Base-by-base conservation (phyloP, 495 filamentous ascomycete species). In the Venustampulla echinocandica region DNA sequence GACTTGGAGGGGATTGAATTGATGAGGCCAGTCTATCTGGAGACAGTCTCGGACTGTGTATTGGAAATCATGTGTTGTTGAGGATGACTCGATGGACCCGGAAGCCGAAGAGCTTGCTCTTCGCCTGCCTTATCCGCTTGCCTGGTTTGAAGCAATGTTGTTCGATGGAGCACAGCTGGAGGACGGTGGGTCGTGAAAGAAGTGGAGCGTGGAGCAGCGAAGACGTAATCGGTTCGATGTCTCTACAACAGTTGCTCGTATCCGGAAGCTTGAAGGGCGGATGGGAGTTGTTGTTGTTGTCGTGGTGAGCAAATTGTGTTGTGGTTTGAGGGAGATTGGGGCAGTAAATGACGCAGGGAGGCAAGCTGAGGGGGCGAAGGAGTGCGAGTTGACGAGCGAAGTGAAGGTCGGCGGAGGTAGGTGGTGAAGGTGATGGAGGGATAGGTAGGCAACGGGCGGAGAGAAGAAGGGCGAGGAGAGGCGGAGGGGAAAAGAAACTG, bases 61-160 rank as follows among this genome's bases (percentile, higher is more conserved):
- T 56, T 62, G 58, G 65, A 59, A 54, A 61, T 64, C 67, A 70
- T 70, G 60, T 66, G 67, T 58, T 54, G 52, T 50, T 44, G 33
- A 21, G 50, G 52, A 38, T 49, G 53, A 52, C 42, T 63, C 51
- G 35, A 52, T 54, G 56, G 65, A 64, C 68, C 56, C 65, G 61
- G 68, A 52, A 61, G 66, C 60, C 51, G 57, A 68, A 66, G 65
- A 67, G 64, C 61, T 69, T 60, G 65, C 68, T 69, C 67, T 65
- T 62, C 65, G 54, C 60, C 63, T 63, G 63, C 63, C 66, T 61
- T 64, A 49, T 53, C 51, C 46, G 49, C 28, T 53, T 54, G 42
- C 57, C 10, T 37, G 15, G 35, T 4, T n/a, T 20, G 33, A 10
- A 36, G 19, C 4, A 21, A 10, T 34, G 10, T 46, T 11, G 32